These are phyloP conservation scores for Bryoglossum gracile DNA, from an alignment of 495 filamentous ascomycete species.

Conservation along the genomic window DNA sequence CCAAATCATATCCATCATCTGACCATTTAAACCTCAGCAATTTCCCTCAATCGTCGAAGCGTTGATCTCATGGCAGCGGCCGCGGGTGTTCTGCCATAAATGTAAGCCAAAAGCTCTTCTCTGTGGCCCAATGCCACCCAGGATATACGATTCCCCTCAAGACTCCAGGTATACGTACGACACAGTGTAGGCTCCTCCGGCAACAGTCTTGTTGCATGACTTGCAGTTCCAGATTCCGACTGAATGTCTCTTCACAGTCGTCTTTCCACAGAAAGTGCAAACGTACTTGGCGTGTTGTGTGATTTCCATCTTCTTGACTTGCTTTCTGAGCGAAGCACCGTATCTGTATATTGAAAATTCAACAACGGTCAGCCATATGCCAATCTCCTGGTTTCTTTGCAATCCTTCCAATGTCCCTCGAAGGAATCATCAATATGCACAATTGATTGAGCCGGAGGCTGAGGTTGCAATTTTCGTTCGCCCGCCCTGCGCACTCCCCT, in stretches of 20 bases:
- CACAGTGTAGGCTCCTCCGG: constrained; percentile 94
- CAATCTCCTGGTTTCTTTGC: too few relatives aligned
- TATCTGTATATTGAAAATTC: constrained; percentile 51
- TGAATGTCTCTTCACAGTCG: constrained; percentile 80
- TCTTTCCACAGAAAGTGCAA: constrained; percentile 92
- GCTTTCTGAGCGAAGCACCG: constrained; percentile 99
- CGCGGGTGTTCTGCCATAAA: constrained; percentile 69
- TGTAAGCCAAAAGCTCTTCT: constrained; percentile 7
- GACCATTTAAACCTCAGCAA: constrained; percentile 79
- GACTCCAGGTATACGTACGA: constrained; percentile 85
- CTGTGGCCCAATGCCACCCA: not conserved
- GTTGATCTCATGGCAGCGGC: constrained; percentile 95
- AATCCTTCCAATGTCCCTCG: too few relatives aligned
- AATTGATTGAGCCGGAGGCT: too few relatives aligned
- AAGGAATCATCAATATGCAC: too few relatives aligned
- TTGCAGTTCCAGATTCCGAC: constrained; percentile 97
- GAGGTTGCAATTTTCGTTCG: constrained; percentile 1
- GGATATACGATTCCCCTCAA: too few relatives aligned
- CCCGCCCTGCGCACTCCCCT: not conserved
- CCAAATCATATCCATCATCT: constrained; percentile 33
- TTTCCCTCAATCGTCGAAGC: constrained; percentile 94
- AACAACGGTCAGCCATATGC: constrained; percentile 7
- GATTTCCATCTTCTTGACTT: constrained; percentile 99
- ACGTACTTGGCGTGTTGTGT: constrained; percentile 91
- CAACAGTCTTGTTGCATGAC: constrained; percentile 87